Evolutionary conservation across 495 filamentous ascomycete genomes (phyloP), one percentile per base, ranked within the genome.

Genomic region (Sordaria brevicollis): DNA sequence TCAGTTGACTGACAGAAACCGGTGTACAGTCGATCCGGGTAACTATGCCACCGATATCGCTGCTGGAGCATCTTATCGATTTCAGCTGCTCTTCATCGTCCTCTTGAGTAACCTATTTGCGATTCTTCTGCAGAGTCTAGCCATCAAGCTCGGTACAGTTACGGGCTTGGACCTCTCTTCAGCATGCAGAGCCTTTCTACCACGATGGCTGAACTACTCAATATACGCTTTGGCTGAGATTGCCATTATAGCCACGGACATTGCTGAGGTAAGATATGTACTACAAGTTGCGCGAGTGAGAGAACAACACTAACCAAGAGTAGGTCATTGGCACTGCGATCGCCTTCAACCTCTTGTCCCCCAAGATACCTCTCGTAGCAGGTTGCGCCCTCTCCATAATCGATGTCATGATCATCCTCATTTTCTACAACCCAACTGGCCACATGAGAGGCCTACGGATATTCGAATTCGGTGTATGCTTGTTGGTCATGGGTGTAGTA

Each of bases 241-340:
- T 15, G 92, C 92, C 66, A 94, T 96, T 75, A 88, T 96, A 71
- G 92, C 92, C 3, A 96, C 92, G 3, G 92, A 96, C 79, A 94
- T 97, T 77, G 93, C 93, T 57, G 93, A 97, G 85, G 82, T 79
- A 35, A 69, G 75, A 49, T 0, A 15, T n/a, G 31, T 33, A n/a
- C n/a, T n/a, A n/a, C n/a, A n/a, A n/a, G n/a, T 25, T 11, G 25
- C 5, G 31, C 4, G n/a, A 1, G 3, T 7, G 13, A 3, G n/a
- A 7, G 13, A 2, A 69, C 34, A 15, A 49, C 35, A 33, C 73
- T 72, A 66, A 78, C 54, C 65, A 66, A 13, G 69, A 1, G 34
- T 70, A 92, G 91, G 92, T 97, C 38, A 92, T 96, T 71, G 93
- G 93, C 41, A 94, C 91, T 2, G 93, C 93, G 3, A 97, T 97